Evolutionary conservation across 2,329 filamentous ascomycete genomes (phyloP).

Genomic region (Exophiala sp.): DNA sequence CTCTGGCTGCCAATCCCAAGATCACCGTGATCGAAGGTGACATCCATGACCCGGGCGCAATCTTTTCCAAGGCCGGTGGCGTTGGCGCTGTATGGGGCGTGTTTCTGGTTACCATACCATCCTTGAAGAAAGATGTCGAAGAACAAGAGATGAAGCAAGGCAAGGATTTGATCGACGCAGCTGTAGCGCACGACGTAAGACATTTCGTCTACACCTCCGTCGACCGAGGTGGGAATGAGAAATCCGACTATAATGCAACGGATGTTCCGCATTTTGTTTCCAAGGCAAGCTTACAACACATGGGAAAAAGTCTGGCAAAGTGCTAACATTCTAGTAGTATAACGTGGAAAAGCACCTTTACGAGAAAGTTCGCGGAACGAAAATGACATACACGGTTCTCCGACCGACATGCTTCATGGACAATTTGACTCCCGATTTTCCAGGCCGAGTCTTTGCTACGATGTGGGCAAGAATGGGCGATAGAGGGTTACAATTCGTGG

Average conservation of each 20-base stretch:
- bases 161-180: conserved; percentile 56
- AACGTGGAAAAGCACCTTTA: conserved; percentile 61
- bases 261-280: conserved; percentile 59
- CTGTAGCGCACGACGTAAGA: conserved; percentile 52
- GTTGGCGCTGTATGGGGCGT: conserved; percentile 55
- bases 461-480: conserved; percentile 41
- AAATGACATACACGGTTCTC: conserved; percentile 60
- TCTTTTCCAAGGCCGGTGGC: conserved; percentile 49
- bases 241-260: conserved; percentile 52
- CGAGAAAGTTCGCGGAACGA: conserved; percentile 39
- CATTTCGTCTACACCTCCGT: conserved; percentile 64
- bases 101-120: conserved; percentile 57
- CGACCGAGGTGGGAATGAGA: conserved; percentile 58
- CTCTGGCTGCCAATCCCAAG: conserved; percentile 40
- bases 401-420: conserved; percentile 64
- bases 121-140: conserved; percentile 34
- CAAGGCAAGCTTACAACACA: conserved; percentile 38
- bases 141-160: conserved; percentile 53
- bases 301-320: background rate
- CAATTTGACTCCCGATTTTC: conserved; percentile 47
- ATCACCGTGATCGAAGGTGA: conserved; percentile 59
- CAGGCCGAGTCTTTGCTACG: conserved; percentile 49
- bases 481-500: conserved; percentile 44
- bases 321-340: conserved; percentile 32
- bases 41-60: conserved; percentile 48